Conservation (phyloP, 106 monocot species). For the Agapanthus africanus region DNA sequence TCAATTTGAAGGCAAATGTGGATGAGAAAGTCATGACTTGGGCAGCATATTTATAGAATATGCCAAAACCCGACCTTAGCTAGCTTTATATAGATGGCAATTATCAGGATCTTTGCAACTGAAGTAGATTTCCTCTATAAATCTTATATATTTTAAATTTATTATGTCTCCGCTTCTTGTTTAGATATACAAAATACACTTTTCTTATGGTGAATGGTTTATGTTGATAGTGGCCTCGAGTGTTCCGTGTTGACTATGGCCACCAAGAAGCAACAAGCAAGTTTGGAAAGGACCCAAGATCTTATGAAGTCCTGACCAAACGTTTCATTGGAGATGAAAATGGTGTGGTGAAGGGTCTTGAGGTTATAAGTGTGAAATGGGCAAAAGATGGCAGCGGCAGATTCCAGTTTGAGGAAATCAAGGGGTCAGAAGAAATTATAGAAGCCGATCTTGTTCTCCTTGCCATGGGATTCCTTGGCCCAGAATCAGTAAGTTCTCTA, state of each 20-base stretch:
- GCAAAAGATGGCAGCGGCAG: constrained; percentile 70
- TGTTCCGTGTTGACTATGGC: constrained; percentile 94
- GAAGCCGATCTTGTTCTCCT: constrained; percentile 94
- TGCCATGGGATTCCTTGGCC: constrained; percentile 98
- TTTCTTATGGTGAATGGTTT: no score
- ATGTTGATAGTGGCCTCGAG: constrained; percentile 72
- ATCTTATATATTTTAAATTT: no score
- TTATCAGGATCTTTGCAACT: no score
- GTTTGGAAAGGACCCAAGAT: constrained; percentile 93
- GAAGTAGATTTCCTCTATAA: no score
- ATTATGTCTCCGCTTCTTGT: no score
- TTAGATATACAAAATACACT: no score
- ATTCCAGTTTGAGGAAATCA: constrained; percentile 63
- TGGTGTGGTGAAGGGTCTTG: constrained; percentile 81
- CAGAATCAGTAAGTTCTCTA: constrained; percentile 59
- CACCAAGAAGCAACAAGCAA: constrained; percentile 87
- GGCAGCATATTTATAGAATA: no score
- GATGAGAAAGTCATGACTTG: no score
- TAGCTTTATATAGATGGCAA: no score
- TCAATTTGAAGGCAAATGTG: no score
- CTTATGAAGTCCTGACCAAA: constrained; percentile 87
- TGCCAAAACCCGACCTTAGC: no score
- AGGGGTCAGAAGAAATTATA: constrained; percentile 71
- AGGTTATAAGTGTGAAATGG: constrained; percentile 67
- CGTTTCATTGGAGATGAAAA: constrained; percentile 84